These are phyloP conservation scores for Pontederia paniculata DNA, from an alignment of 176 grass and related monocot species.

Conservation along the genomic window DNA sequence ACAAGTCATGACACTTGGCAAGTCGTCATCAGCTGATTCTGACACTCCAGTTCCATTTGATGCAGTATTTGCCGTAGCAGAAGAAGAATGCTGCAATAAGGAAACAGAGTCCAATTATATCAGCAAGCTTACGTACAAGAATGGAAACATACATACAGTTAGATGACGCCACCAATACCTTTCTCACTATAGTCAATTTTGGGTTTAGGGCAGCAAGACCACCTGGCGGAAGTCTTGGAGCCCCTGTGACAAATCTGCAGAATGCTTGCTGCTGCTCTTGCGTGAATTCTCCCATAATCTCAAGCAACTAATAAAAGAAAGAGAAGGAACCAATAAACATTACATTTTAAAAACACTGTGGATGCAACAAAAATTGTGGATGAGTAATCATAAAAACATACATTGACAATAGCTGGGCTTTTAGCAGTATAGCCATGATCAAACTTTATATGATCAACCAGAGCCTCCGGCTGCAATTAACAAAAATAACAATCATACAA, in stretches of 20 bases:
- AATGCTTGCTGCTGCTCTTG: slow-evolving; percentile 75
- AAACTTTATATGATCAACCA: slow-evolving; percentile 88
- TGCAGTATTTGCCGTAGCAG: slow-evolving; percentile 23
- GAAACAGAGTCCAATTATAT: slow-evolving; percentile 4
- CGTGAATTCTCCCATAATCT: slow-evolving; percentile 83
- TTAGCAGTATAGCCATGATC: slow-evolving; percentile 94
- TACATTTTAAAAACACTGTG: not conserved
- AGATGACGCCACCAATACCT: slow-evolving; percentile 27
- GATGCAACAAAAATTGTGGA: not conserved
- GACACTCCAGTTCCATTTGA: slow-evolving; percentile 41
- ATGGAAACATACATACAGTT: not conserved
- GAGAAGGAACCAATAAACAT: slow-evolving; percentile 19
- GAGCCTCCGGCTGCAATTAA: slow-evolving; percentile 42
- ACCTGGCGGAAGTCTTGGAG: slow-evolving; percentile 83
- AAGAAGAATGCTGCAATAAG: slow-evolving; percentile 52
- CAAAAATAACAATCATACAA: not conserved
- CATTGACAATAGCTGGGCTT: slow-evolving; percentile 67
- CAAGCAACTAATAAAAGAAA: slow-evolving; percentile 44
- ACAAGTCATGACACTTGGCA: slow-evolving; percentile 95
- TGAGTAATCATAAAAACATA: slow-evolving; percentile 22
- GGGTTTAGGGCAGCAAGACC: slow-evolving; percentile 72
- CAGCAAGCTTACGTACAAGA: not conserved
- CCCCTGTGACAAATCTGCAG: slow-evolving; percentile 86
- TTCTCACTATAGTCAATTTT: slow-evolving; percentile 81
- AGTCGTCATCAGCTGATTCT: slow-evolving; percentile 63